A percentile compares a stretch with the other conserved stretches of the same genome.
These are phyloP conservation scores for Jaapia argillacea DNA, from an alignment of 768 basidiomycete species.

Conservation along the genomic window DNA sequence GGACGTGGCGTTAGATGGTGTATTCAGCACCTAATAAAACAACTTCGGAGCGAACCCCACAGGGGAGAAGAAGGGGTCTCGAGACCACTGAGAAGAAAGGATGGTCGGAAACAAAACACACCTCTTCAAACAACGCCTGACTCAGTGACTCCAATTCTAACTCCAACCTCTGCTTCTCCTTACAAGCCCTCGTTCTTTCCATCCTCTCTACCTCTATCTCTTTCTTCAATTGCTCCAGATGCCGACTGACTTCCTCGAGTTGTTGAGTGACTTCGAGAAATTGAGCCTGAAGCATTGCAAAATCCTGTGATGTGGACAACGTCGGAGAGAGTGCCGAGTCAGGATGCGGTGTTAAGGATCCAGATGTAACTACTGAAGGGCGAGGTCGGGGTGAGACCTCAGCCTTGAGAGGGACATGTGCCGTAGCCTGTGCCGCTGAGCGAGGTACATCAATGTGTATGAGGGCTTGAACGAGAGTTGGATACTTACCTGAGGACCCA, in stretches of 20 bases:
- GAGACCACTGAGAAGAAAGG: not conserved
- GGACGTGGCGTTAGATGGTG: no score
- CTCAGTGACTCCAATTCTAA: conserved; percentile 70
- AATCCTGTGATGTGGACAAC: no score
- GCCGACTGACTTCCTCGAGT: not conserved
- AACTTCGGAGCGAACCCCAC: no score
- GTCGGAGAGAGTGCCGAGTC: conserved; percentile 21
- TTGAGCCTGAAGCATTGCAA: no score
- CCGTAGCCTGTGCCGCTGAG: conserved; percentile 12
- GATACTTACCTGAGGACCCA: conserved; percentile 23
- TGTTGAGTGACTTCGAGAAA: not conserved
- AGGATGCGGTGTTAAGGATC: no score
- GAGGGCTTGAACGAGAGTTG: conserved; percentile 7
- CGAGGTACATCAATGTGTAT: conserved; percentile 6
- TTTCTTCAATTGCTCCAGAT: conserved; percentile 38
- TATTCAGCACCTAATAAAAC: no score
- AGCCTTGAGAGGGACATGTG: not conserved
- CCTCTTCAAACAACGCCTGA: conserved; percentile 84
- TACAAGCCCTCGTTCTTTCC: conserved; percentile 47
- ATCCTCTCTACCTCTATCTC: conserved; percentile 47
- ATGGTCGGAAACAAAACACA: conserved; percentile 24
- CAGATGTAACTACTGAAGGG: conserved; percentile 24
- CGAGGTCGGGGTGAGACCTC: not conserved
- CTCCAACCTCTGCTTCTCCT: conserved; percentile 59
- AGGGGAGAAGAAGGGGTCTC: conserved; percentile 5